A percentile compares a stretch with the other conserved stretches of the same genome.
Evolutionary conservation across 1,284 basidiomycete genomes (phyloP).

Genomic region (Schizophyllum commune): DNA sequence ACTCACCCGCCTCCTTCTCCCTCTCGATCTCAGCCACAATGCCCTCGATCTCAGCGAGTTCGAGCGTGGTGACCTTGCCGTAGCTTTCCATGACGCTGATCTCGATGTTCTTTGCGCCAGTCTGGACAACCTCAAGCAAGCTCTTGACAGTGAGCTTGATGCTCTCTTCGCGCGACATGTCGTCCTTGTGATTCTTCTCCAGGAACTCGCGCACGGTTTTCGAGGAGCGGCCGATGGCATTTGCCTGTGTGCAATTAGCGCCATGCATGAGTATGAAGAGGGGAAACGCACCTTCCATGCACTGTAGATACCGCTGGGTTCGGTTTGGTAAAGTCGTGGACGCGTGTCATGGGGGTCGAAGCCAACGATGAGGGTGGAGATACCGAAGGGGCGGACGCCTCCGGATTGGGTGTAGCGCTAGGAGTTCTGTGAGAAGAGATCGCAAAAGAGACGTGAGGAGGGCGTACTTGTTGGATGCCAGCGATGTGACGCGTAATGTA

Average conservation of each 20-base stretch:
- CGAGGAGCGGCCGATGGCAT: constrained; percentile 94
- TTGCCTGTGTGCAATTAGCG: constrained; percentile 55
- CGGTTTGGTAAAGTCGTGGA: constrained; percentile 93
- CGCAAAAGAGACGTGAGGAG: not conserved
- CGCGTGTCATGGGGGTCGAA: constrained; percentile 91
- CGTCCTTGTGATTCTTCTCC: constrained; percentile 97
- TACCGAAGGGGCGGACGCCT: constrained; percentile 96
- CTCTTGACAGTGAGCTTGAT: constrained; percentile 97
- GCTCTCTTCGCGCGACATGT: constrained; percentile 79
- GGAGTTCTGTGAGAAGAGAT: constrained; percentile 5
- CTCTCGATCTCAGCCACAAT: constrained; percentile 82
- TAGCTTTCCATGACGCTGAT: constrained; percentile 95
- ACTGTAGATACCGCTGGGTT: constrained; percentile 96
- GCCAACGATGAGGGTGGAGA: constrained; percentile 94
- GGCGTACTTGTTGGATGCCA: constrained; percentile 87
- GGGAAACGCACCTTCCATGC: constrained; percentile 96
- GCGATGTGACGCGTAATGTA: constrained; percentile 98
- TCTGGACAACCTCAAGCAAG: constrained; percentile 96
- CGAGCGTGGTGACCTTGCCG: constrained; percentile 73
- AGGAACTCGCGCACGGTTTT: constrained; percentile 99
- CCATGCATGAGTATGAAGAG: too few relatives aligned
- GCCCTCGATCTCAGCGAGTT: constrained; percentile 42
- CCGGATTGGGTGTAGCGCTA: constrained; percentile 98
- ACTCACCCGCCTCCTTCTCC: constrained; percentile 89
- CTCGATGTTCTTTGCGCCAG: constrained; percentile 98